Conservation (phyloP, 2,329 filamentous ascomycete genomes). For the Colletotrichum musicola region DNA sequence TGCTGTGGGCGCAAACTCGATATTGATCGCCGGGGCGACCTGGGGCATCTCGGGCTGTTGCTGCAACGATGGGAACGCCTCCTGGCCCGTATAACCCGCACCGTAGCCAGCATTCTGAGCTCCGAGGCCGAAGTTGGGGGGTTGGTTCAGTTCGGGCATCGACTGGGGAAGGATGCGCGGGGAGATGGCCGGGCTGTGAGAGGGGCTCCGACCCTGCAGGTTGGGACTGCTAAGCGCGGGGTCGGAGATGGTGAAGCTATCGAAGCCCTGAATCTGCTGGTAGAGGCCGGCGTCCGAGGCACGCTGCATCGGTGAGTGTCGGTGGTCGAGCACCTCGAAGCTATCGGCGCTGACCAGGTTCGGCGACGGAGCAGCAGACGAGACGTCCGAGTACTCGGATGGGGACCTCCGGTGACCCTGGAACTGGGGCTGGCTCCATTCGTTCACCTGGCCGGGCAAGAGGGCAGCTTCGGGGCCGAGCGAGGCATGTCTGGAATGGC, state of each 20-base stretch:
- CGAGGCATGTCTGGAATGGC: slow-evolving; percentile 68
- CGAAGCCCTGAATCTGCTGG: slow-evolving; percentile 82
- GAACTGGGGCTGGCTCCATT: slow-evolving; percentile 73
- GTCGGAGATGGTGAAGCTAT: slow-evolving; percentile 84
- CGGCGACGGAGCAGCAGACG: slow-evolving; percentile 86
- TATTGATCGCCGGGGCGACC: slow-evolving; percentile 95
- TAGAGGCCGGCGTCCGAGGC: slow-evolving; percentile 80
- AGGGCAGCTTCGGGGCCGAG: slow-evolving; percentile 69
- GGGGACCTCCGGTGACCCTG: slow-evolving; percentile 85
- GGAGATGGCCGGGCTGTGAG: slow-evolving; percentile 78
- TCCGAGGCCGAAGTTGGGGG: slow-evolving; percentile 59
- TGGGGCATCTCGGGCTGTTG: slow-evolving; percentile 74
- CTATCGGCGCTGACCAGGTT: slow-evolving; percentile 82
- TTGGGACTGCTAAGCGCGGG: slow-evolving; percentile 73
- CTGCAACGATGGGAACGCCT: slow-evolving; percentile 66
- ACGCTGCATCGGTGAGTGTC: slow-evolving; percentile 84
- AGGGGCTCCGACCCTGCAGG: slow-evolving; percentile 82
- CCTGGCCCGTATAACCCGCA: slow-evolving; percentile 53
- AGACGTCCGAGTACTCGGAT: slow-evolving; percentile 94
- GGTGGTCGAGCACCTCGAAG: slow-evolving; percentile 78
- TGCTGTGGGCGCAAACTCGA: slow-evolving; percentile 87
- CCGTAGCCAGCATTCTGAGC: slow-evolving; percentile 54
- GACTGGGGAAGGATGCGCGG: slow-evolving; percentile 71
- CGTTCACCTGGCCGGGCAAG: slow-evolving; percentile 62
- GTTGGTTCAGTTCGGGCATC: slow-evolving; percentile 65